Percentiles rank a stretch among this genome's conserved stretches.
Conservation (phyloP, 2,329 filamentous ascomycete species). For the Xylaria sp. region DNA sequence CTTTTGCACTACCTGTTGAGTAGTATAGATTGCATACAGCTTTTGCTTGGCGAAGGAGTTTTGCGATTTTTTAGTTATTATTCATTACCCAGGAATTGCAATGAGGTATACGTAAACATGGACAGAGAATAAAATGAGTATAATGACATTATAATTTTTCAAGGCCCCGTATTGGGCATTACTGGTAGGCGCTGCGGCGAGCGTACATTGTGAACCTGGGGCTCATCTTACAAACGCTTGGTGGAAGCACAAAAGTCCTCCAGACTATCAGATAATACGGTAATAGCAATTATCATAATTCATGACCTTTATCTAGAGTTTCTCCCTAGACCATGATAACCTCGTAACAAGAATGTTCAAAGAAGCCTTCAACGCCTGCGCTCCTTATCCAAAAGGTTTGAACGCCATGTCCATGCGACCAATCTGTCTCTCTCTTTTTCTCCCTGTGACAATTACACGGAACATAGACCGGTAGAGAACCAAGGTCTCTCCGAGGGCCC, state of each 20-base stretch:
- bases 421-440: not conserved
- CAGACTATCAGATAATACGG: not conserved
- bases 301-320: slow-evolving; percentile 5
- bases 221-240: not conserved
- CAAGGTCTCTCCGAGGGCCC: not conserved
- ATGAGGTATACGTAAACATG: not conserved
- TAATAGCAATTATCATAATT: slow-evolving; percentile 13
- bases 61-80: not conserved
- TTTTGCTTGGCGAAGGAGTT: not conserved
- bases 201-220: not conserved
- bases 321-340: not conserved
- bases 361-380: slow-evolving; percentile 15
- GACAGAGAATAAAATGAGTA: not conserved
- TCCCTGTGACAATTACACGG: not conserved
- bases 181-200: not conserved
- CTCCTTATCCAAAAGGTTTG: not conserved
- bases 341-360: not conserved
- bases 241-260: too few species aligned
- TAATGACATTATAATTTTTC: not conserved
- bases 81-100: not conserved
- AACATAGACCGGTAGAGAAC: not conserved
- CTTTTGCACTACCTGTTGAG: not conserved
- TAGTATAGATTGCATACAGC: not conserved
- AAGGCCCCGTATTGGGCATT: not conserved
- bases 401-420: slow-evolving; percentile 12